A percentile compares a stretch with the other conserved stretches of the same genome.
phyloP scores from a whole-genome alignment of 2,329 filamentous ascomycete genomes.

The Ambrosiella beaveri region DNA sequence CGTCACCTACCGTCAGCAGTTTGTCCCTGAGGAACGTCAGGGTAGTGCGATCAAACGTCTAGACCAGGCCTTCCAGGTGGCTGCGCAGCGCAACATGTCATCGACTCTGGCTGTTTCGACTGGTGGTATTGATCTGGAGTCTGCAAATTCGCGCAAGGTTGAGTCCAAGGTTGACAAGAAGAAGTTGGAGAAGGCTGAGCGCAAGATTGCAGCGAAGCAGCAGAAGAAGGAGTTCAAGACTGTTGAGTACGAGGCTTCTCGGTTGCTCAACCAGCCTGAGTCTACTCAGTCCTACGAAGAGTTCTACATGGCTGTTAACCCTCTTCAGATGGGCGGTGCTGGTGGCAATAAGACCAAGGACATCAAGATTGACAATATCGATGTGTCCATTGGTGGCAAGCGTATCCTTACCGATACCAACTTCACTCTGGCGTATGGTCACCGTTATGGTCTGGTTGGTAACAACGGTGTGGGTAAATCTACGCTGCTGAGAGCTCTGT shows the following conservation, averaged over 20 bases:
- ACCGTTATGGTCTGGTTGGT: conserved; percentile 91
- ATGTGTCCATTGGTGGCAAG: conserved; percentile 77
- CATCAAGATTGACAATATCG: conserved; percentile 92
- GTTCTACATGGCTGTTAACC: conserved; percentile 99
- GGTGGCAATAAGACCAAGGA: conserved; percentile 86
- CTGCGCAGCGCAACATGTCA: conserved; percentile 86
- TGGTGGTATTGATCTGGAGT: conserved; percentile 78
- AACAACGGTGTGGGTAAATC: conserved; percentile 99
- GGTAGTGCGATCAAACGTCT: conserved; percentile 68
- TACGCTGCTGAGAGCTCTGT: conserved; percentile 81
- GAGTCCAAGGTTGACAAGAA: conserved; percentile 96
- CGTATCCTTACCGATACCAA: conserved; percentile 84
- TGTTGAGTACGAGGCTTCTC: conserved; percentile 92
- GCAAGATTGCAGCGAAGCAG: conserved; percentile 95
- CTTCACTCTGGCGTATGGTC: conserved; percentile 76
- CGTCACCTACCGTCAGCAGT: conserved; percentile 55
- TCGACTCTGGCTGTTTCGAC: conserved; percentile 80
- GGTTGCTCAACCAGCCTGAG: conserved; percentile 66
- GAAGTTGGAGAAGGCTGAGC: conserved; percentile 97
- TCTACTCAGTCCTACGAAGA: conserved; percentile 89
- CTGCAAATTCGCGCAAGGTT: conserved; percentile 79
- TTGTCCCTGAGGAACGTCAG: conserved; percentile 53
- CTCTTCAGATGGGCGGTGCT: conserved; percentile 62
- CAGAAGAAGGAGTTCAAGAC: conserved; percentile 98
- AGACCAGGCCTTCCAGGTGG: conserved; percentile 89